Percentiles rank a stretch among this genome's conserved stretches.
Evolutionary conservation across 1,284 basidiomycete genomes (phyloP).

Genomic region (Microbotryum intermedium): DNA sequence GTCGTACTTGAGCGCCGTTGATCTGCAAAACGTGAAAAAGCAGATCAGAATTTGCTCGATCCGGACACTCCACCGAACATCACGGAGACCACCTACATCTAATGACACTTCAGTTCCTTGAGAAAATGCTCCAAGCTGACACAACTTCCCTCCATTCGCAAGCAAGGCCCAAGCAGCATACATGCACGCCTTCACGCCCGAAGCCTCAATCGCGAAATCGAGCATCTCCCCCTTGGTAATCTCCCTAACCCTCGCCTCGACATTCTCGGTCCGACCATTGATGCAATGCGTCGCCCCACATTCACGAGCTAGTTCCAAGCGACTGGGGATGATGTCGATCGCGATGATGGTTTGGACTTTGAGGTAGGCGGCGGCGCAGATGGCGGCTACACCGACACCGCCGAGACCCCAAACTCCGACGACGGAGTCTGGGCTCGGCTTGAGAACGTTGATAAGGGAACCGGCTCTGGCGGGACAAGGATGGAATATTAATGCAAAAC

Average conservation of each 20-base stretch:
- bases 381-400: conserved; percentile 32
- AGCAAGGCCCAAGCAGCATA: neutral
- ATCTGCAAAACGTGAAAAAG: neutral
- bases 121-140: neutral
- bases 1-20: conserved; percentile 6
- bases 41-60: too few relatives aligned
- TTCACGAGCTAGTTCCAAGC: conserved; percentile 26
- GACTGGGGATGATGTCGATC: conserved; percentile 29
- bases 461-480: conserved; percentile 11
- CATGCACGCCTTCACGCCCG: conserved; percentile 3
- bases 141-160: neutral
- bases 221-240: conserved; percentile 9
- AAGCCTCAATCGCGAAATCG: conserved; percentile 5
- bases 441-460: conserved; percentile 19
- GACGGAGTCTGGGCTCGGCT: conserved; percentile 2
- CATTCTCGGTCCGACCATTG: conserved; percentile 14
- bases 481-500: too few relatives aligned
- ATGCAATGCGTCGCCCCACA: conserved; percentile 28
- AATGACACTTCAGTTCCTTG: neutral
- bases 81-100: too few relatives aligned
- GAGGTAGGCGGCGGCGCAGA: conserved; percentile 28
- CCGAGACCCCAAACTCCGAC: conserved; percentile 30
- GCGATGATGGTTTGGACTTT: conserved; percentile 28
- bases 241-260: conserved; percentile 3
- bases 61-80: too few relatives aligned